These are phyloP conservation scores for Fraxinus baroniana DNA, from an alignment of 305 asterid species.

Conservation along the genomic window DNA sequence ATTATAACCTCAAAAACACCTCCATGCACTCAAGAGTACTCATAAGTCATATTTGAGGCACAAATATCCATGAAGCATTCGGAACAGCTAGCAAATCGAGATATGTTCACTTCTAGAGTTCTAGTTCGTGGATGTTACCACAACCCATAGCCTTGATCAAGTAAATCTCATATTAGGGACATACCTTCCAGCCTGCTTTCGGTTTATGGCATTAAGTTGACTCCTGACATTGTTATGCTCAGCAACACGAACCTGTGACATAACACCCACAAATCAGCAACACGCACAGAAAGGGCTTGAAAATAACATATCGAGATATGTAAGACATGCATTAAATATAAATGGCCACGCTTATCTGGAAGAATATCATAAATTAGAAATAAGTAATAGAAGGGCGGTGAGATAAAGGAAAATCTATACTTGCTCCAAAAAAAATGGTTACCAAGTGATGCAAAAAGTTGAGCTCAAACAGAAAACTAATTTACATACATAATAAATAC, in stretches of 20 bases:
- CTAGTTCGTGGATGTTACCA: not conserved
- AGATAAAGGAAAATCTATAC: not conserved
- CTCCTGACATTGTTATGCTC: conserved; percentile 89
- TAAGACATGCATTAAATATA: not conserved
- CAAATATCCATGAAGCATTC: not conserved
- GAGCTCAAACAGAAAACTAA: not conserved
- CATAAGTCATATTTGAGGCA: not conserved
- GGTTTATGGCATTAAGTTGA: conserved; percentile 83
- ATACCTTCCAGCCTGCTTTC: conserved; percentile 93
- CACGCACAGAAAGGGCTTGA: not conserved
- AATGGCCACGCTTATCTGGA: not conserved
- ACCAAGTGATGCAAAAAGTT: not conserved
- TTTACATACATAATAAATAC: not conserved
- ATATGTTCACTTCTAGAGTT: not conserved
- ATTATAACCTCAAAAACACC: not conserved
- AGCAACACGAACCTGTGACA: conserved; percentile 79
- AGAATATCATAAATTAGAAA: not conserved
- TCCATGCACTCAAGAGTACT: not conserved
- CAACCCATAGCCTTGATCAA: not conserved
- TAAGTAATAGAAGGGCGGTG: not conserved
- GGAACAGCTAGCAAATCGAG: not conserved
- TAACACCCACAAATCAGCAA: conserved; percentile 25
- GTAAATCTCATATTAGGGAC: conserved; percentile 4
- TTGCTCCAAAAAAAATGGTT: not conserved
- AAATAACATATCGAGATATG: not conserved